Evolutionary conservation across 257 asterid genomes (phyloP), one percentile per base, ranked within the genome.

Genomic region (Eustoma russellianum): DNA sequence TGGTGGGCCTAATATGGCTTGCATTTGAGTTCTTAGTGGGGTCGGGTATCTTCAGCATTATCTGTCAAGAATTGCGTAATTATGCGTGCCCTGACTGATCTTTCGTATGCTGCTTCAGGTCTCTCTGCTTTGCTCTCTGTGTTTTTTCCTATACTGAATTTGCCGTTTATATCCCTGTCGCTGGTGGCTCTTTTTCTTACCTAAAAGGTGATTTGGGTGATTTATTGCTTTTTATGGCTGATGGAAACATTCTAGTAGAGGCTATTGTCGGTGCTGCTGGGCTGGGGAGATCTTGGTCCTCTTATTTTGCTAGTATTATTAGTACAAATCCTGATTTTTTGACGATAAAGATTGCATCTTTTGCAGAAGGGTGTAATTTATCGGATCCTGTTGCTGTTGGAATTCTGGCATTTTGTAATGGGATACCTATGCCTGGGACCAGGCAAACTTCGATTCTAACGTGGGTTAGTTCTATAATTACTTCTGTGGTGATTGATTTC

Each of bases 1-100:
- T 91, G 96, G 98, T 91, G 95, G 93, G 98, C 73, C 76, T 91
- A 7, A 55, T 87, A 2, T 91, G 98, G 98, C 78, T 91, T 52
- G 96, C 88, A 0, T 87, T 91, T 62, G 98, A n/a, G 98, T 45
- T 75, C 95, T 41, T 91, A 34, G 94, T 91, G 19, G 98, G 98
- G 13, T 87, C 96, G 47, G 98, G 98, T 2, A 91, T 91, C 10
- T 91, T 91, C 64, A 77, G 80, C 67, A 71, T 91, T 65, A 87
- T 96, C 5, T 96, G 98, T 3, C 94, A 77, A 41, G 98, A 91
- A 53, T 67, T 81, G 10, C 85, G 65, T 52, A 57, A 77, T 24
- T 43, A 72, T 55, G 96, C 98, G 1, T 95, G 98, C 1, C 98
- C 98, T 2, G 82, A 84, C 87, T 34, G 79, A 87, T n/a, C 71